Percentiles rank a stretch among this genome's conserved stretches.
phyloP scores from a whole-genome alignment of 768 basidiomycete genomes.

The Lactifluus subvellereus region DNA sequence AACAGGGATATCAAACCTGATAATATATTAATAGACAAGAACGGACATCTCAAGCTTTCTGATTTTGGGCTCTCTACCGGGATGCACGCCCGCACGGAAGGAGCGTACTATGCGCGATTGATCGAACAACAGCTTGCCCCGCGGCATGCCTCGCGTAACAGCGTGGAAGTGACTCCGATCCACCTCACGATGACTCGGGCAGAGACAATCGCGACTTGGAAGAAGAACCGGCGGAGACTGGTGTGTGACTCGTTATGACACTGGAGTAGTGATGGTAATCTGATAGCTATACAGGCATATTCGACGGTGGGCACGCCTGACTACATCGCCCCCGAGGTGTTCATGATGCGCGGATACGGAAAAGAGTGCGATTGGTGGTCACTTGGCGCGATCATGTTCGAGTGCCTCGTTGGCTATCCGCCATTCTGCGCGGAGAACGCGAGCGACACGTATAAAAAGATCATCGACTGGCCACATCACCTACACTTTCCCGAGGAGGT shows the following conservation, averaged over 20 bases:
- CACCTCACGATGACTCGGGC: slow-evolving; percentile 92
- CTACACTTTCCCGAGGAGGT: slow-evolving; percentile 92
- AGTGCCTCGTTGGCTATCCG: slow-evolving; percentile 94
- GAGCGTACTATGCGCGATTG: slow-evolving; percentile 87
- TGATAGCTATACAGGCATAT: slow-evolving; percentile 59
- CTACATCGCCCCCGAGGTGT: slow-evolving; percentile 95
- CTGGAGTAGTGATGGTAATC: not conserved
- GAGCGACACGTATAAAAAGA: slow-evolving; percentile 97
- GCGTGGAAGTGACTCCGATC: slow-evolving; percentile 95
- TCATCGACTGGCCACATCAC: slow-evolving; percentile 88
- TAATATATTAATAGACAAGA: slow-evolving; percentile 96
- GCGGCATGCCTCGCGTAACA: slow-evolving; percentile 68
- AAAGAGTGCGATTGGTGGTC: slow-evolving; percentile 99
- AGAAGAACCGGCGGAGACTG: slow-evolving; percentile 93
- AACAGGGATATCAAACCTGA: slow-evolving; percentile 97
- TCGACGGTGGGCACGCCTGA: slow-evolving; percentile 98
- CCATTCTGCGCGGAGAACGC: slow-evolving; percentile 96
- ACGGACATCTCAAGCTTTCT: slow-evolving; percentile 95
- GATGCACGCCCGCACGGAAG: slow-evolving; percentile 96
- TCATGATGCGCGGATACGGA: slow-evolving; percentile 91
- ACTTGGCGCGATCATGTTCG: slow-evolving; percentile 98
- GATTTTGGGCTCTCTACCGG: slow-evolving; percentile 99
- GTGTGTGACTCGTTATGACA: slow-evolving; percentile 37
- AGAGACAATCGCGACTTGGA: slow-evolving; percentile 96
- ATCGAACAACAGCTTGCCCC: slow-evolving; percentile 53